Base-by-base conservation (phyloP, 352 stramenopile genomes). In the Pseudoperonospora humuli region DNA sequence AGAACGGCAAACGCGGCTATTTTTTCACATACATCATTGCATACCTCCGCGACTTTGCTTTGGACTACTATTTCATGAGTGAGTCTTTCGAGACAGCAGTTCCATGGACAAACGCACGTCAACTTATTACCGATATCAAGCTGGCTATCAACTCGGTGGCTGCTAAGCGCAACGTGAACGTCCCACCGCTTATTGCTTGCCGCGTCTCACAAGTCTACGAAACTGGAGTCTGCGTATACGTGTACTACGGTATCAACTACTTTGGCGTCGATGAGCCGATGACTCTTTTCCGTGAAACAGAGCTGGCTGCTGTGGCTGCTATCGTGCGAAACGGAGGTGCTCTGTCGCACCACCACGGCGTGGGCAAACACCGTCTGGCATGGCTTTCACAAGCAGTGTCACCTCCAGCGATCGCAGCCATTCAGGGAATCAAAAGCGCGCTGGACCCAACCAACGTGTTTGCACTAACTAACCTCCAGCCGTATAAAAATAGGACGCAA, bases 241-340 rank as follows among this genome's bases (percentile, higher is more conserved):
- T 98, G 51, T 98, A 98, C 64, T 96, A 97, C 57, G 94, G 87
- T 39, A 95, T 98, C 52, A 95, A 95, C 52, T 88, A 90, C 63
- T 85, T 78, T 37, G 75, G 76, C 27, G 64, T 97, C 15, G 37
- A 60, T 14, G 71, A 96, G 43, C 73, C 86, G 13, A 72, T 92
- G 45, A 42, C 55, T 38, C 65, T 93, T 2, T 97, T 96, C 63
- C 59, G 66, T 17, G 67, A 78, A 19, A 91, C 96, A 18, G 75
- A 87, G 28, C 45, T 69, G 13, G 72, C 68, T 21, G 74, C 70
- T 6, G 70, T 87, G 4, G 64, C 73, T 2, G 88, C 93, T 51
- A 97, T 98, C 38, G 53, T 98, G 5, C 50, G 71, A 17, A 86
- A 93, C 40, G 92, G 92, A n/a, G 94, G 90, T 37, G 87, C 85